Conservation (phyloP, 768 basidiomycete genomes). For the Boletus tylopilopsis region DNA sequence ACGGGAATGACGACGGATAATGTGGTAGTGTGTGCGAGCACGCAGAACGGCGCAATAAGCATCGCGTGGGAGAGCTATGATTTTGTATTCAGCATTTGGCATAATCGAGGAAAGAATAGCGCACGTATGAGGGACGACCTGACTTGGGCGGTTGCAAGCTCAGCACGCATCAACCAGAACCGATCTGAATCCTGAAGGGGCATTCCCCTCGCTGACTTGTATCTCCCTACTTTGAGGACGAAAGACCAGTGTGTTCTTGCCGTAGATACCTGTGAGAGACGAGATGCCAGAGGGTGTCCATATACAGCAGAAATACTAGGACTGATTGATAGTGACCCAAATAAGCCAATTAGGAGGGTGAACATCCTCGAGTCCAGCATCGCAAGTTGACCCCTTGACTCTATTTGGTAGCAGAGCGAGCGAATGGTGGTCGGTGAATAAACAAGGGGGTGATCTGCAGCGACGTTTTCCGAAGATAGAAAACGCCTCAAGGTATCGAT, state of each 20-base stretch:
- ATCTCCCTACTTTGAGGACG: slow-evolving; percentile 40
- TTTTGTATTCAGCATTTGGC: slow-evolving; percentile 5
- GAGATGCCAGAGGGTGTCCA: slow-evolving; percentile 27
- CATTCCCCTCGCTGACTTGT: slow-evolving; percentile 39
- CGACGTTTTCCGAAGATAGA: slow-evolving; percentile 13
- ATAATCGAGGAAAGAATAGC: slow-evolving; percentile 1
- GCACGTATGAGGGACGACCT: slow-evolving; percentile 9
- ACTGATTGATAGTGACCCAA: slow-evolving; percentile 47
- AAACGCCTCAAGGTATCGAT: slow-evolving; percentile 13
- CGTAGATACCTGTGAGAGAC: slow-evolving; percentile 18
- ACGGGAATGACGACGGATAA: slow-evolving; percentile 35
- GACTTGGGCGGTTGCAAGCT: slow-evolving; percentile 31
- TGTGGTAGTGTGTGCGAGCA: slow-evolving; percentile 40
- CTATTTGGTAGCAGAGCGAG: slow-evolving; percentile 37
- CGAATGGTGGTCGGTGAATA: slow-evolving; percentile 33
- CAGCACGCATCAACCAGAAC: slow-evolving; percentile 60
- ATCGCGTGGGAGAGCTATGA: slow-evolving; percentile 12
- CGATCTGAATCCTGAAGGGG: slow-evolving; percentile 42
- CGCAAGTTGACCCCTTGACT: slow-evolving; percentile 32
- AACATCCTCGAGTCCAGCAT: slow-evolving; percentile 36
- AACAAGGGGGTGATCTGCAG: slow-evolving; percentile 8
- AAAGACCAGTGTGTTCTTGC: slow-evolving; percentile 46
- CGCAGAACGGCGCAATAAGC: slow-evolving; percentile 20
- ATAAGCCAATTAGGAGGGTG: slow-evolving; percentile 42
- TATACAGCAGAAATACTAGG: slow-evolving; percentile 24